Base-by-base conservation (phyloP, 306 rosid species). In the Vachellia pachyceras region DNA sequence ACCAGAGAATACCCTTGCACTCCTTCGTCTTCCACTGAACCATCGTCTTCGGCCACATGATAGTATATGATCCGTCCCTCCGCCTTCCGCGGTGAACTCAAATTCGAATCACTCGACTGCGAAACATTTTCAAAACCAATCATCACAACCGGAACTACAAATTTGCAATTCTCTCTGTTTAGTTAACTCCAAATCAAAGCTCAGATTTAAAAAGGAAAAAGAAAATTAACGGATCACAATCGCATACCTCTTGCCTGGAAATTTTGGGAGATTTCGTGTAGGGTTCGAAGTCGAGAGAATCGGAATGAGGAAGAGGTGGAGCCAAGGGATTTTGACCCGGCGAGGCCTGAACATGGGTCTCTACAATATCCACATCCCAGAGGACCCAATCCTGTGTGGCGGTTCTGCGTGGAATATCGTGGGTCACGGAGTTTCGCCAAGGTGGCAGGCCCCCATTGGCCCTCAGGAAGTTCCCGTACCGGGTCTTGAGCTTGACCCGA, bases 401-500 rank as follows among this genome's bases (percentile, higher is more conserved):
- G 14, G 98, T 88, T 64, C 98, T 80, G 7, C 88, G 92, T 0
- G 99, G 99, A 20, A 89, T 72, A 46, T 95, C 99, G 58, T 92
- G 97, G 22, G 99, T 95, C 9, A 95, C 90, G 4, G 97, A 89
- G 84, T 95, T 93, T 22, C 96, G 65, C 99, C 99, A 95, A 1
- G 98, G 98, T 0, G 99, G 99, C 22, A 95, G 7, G 0, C 98
- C 97, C 0, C 97, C 97, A 47, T 95, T 95, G 3, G 92, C 99
- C 11, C 99, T 81, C 42, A 95, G 74, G 75, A 93, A 95, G 54
- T 95, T 82, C 0, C 97, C 99, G 39, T 93, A 89, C 6, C 98
- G 84, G 10, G 98, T 91, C 80, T 84, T 91, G 46, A 95, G 85
- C 90, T 84, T 90, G 75, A 89, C 90, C 71, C 52, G 89, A 14